These are phyloP conservation scores for Aspergillus eucalypticola DNA, from an alignment of 2,329 filamentous ascomycete genomes.

Conservation along the genomic window DNA sequence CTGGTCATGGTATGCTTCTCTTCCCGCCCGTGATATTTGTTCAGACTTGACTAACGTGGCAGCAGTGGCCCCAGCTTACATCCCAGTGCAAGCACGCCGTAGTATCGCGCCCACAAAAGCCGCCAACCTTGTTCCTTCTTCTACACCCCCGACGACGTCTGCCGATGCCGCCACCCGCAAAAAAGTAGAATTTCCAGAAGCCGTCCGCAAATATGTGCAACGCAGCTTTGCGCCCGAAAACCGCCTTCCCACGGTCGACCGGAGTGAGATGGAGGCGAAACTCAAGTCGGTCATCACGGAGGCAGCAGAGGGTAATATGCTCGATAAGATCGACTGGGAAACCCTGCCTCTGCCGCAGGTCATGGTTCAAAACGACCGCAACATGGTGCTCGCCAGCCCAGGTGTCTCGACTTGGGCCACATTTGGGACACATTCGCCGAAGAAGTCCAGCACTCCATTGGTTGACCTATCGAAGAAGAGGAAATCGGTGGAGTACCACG, in stretches of 20 bases:
- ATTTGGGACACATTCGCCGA: conserved; percentile 20
- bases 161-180: conserved; percentile 46
- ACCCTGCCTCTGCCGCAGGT: conserved; percentile 80
- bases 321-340: conserved; percentile 80
- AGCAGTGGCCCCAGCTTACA: conserved; percentile 57
- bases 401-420: conserved; percentile 42
- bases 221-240: conserved; percentile 80
- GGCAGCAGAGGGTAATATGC: conserved; percentile 70
- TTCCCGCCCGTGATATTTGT: neutral
- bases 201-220: conserved; percentile 86
- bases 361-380: conserved; percentile 72
- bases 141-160: conserved; percentile 31
- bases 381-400: conserved; percentile 48
- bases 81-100: conserved; percentile 63
- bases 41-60: conserved; percentile 18
- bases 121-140: conserved; percentile 20
- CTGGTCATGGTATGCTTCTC: conserved; percentile 34
- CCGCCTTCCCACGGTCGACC: conserved; percentile 61
- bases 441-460: conserved; percentile 26
- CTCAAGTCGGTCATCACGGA: conserved; percentile 82
- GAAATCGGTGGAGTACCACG: conserved; percentile 69
- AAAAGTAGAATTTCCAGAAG: conserved; percentile 73
- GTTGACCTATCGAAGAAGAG: conserved; percentile 66
- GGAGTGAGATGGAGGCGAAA: conserved; percentile 76
- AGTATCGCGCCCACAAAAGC: conserved; percentile 51